Evolutionary conservation across 176 grass and related monocot species (phyloP), one percentile per base, ranked within the genome.

Genomic region (Paspalum vaginatum): DNA sequence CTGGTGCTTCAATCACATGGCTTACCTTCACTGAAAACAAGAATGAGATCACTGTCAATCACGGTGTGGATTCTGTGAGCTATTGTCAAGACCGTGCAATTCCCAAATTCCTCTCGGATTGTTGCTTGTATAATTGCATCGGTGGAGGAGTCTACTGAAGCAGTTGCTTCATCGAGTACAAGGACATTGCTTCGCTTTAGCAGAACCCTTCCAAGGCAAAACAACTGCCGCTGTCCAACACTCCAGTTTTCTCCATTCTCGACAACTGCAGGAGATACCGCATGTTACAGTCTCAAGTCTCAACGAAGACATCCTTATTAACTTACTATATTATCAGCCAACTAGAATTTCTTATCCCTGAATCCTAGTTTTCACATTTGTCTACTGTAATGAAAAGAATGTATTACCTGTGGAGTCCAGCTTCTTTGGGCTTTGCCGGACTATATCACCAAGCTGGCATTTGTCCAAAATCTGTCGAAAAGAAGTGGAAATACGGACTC

Each of bases 181-280:
- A 98, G 90, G 76, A 98, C 86, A 54, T 69, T 93, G 61, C 95
- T 98, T 74, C 79, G 79, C 62, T 98, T 95, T 63, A 98, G 68
- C 11, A 98, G 71, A 85, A 89, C 88, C 86, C 96, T 91, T 77
- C 90, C 96, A 25, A 98, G 90, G 85, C 90, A 95, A 90, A 98
- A 93, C 57, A 98, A 68, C 41, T 98, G 92, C 70, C 88, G 87
- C 66, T 98, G 90, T 20, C 96, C 90, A 3, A 95, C 92, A 21
- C 96, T 98, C 96, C 96, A 98, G 20, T 98, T 98, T 71, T 98
- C 92, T 43, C 92, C 96, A 89, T 95, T 98, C 85, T 95, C 92
- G 1, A 88, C 88, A 74, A 98, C 96, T 95, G 90, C 58, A 79
- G 22, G 22, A 74, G 16, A 73, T 60, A 61, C 46, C 5, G 55